Base-by-base conservation (phyloP, 352 stramenopile species). In the Peronospora farinosa region DNA sequence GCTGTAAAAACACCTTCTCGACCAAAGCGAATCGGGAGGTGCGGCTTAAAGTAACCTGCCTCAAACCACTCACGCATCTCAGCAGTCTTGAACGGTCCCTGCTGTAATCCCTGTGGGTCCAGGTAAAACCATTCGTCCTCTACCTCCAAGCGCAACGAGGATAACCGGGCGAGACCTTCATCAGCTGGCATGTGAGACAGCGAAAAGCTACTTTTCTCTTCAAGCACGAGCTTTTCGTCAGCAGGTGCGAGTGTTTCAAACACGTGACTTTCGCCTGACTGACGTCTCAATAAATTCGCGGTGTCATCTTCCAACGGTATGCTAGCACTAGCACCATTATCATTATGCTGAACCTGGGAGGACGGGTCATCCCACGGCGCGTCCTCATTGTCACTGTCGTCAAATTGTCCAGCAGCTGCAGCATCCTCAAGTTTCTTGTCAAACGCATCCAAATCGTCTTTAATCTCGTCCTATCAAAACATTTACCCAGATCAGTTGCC, bases 1-100 rank as follows among this genome's bases (percentile, higher is more conserved):
- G 80, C 65, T n/a, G 72, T 76, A 54, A 93, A 93, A 7, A 57
- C 59, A 1, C 78, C 77, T 47, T 91, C 74, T n/a, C 54, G 68
- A 2, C 82, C 78, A 50, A 90, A 93, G 28, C 74, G 78, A 56
- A 94, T 92, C 11, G 83, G 83, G n/a, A 94, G 53, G 47, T 92
- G 81, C 9, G 83, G 83, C 50, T 94, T 94, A 17, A 94, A 94
- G 67, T 94, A 94, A 10, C 83, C 83, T 3, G 83, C 83, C 51
- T 94, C 83, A 37, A 92, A 94, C 83, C 83, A 94, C 49, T 94
- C 83, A 5, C 83, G 83, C 83, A 94, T 94, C 32, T 94, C 83
- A 0, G 65, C 65, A 19, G 74, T 89, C 59, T 91, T 92, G 64
- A 94, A 94, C 13, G 80, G 83, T 15, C 83, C 80, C 55, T 92